Conservation (phyloP, 805 yeast genomes). For the Metschnikowia kunwiensis region DNA sequence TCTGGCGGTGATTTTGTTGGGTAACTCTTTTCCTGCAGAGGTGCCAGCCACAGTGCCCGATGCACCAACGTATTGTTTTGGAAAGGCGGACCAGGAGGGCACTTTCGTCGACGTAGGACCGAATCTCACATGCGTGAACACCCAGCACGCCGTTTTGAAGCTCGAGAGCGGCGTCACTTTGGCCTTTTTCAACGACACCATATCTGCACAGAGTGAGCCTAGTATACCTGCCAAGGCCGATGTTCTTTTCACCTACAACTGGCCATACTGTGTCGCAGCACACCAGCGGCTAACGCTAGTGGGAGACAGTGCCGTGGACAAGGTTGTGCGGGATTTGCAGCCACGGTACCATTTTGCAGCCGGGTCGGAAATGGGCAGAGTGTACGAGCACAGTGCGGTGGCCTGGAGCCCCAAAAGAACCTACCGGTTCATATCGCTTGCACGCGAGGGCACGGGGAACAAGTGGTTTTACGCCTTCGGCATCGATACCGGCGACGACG, state of each 20-base stretch:
- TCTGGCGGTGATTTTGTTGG: slow-evolving; percentile 51
- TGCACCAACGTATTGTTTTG: slow-evolving; percentile 27
- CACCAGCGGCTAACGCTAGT: slow-evolving; percentile 42
- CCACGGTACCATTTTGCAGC: slow-evolving; percentile 70
- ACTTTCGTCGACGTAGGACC: slow-evolving; percentile 22
- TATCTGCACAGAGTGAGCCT: slow-evolving; percentile 6
- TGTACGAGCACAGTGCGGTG: slow-evolving; percentile 56
- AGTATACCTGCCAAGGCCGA: slow-evolving; percentile 32
- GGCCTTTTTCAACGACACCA: slow-evolving; percentile 40
- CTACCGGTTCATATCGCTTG: slow-evolving; percentile 67
- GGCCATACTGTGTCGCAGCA: slow-evolving; percentile 55
- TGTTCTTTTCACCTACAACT: slow-evolving; percentile 54
- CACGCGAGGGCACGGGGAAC: slow-evolving; percentile 50
- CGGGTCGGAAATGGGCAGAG: slow-evolving; percentile 48
- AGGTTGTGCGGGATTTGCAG: slow-evolving; percentile 37
- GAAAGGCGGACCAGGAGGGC: slow-evolving; percentile 13
- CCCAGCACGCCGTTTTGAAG: slow-evolving; percentile 33
- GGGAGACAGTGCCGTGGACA: slow-evolving; percentile 46
- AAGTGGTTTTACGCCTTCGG: slow-evolving; percentile 76
- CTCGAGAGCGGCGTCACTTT: slow-evolving; percentile 45
- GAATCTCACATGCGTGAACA: slow-evolving; percentile 30
- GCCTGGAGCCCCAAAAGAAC: slow-evolving; percentile 47
- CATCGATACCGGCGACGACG: slow-evolving; percentile 21
- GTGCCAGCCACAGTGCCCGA: slow-evolving; percentile 22
- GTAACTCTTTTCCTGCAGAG: slow-evolving; percentile 23